Evolutionary conservation across 2,329 filamentous ascomycete genomes (phyloP).

Genomic region (Colletotrichum acutatum): DNA sequence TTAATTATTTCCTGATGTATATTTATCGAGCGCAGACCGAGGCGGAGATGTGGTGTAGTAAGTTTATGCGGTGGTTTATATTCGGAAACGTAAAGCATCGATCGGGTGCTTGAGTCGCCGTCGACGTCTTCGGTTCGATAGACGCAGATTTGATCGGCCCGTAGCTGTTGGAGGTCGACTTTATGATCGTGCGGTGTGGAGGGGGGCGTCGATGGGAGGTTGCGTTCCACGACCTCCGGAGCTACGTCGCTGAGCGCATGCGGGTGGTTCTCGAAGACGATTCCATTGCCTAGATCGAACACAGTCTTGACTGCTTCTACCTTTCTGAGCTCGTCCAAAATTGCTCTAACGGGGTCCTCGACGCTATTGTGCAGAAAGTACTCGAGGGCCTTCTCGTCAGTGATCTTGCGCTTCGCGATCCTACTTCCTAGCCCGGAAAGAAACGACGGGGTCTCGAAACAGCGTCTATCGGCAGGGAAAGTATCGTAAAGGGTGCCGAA

Average conservation of each 20-base stretch:
- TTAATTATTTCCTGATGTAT: slow-evolving; percentile 50
- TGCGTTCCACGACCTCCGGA: slow-evolving; percentile 42
- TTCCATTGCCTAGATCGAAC: slow-evolving; percentile 42
- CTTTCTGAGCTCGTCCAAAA: slow-evolving; percentile 43
- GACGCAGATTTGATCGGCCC: slow-evolving; percentile 41
- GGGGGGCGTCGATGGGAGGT: slow-evolving; percentile 36
- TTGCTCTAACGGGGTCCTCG: slow-evolving; percentile 43
- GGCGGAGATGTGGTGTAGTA: slow-evolving; percentile 51
- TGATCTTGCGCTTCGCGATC: slow-evolving; percentile 35
- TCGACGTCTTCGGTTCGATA: slow-evolving; percentile 24
- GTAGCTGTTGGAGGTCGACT: slow-evolving; percentile 37
- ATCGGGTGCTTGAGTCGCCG: slow-evolving; percentile 1
- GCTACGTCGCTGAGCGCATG: slow-evolving; percentile 41
- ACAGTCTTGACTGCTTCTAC: slow-evolving; percentile 35
- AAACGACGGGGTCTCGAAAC: slow-evolving; percentile 42
- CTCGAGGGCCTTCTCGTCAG: slow-evolving; percentile 45
- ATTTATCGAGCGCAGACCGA: slow-evolving; percentile 53
- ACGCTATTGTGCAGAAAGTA: slow-evolving; percentile 43
- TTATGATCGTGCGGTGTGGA: neutral
- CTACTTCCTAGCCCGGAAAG: slow-evolving; percentile 40
- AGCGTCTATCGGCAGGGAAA: slow-evolving; percentile 37
- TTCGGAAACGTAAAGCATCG: slow-evolving; percentile 49
- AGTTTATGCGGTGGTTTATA: slow-evolving; percentile 62
- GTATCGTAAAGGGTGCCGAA: slow-evolving; percentile 39
- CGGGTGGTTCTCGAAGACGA: slow-evolving; percentile 46